Base-by-base conservation (phyloP, 352 stramenopile genomes). In the Globisporangium carolinianum region DNA sequence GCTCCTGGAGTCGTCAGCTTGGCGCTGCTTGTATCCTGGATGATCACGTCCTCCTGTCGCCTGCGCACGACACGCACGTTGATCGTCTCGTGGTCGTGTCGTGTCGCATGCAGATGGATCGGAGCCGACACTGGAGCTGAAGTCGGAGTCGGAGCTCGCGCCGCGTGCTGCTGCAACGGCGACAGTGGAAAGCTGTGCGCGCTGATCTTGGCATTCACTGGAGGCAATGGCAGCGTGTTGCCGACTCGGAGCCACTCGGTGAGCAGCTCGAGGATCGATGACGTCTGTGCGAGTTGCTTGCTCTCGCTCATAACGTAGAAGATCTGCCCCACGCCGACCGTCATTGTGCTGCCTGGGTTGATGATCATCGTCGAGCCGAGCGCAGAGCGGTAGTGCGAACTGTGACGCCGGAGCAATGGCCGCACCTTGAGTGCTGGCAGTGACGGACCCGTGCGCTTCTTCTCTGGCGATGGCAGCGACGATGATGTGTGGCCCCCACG, bases 281-380 rank as follows among this genome's bases (percentile, higher is more conserved):
- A 38, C 17, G 73, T 76, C 45, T 77, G 66, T 11, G 72, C 80
- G 35, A 86, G 61, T 32, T 74, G 79, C 60, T 83, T 83, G 60
- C 73, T 86, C 51, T 88, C 78, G 45, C 78, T 86, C 58, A 88
- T 64, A 38, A 88, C 66, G 61, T 88, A 88, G 18, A 88, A 73
- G 47, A 85, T 71, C 53, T 86, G 75, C 2, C 69, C 72, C 2
- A 62, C 38, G 8, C 46, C 53, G 55, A 88, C 75, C 18, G 68
- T 42, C 9, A 85, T 61, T 5, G 70, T 77, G 43, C 61, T 69
- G 4, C 78, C 75, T 5, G 78, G 78, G 41, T 88, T 88, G 48
- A 76, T 78, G 18, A 79, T 35, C 70, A 71, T 71, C 38, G 60
- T 61, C 24, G 53, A 62, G 24, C 15, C 41, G 6, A 18, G 55